Base-by-base conservation (phyloP, 1,284 basidiomycete species). In the Cryptococcus amylolentus region DNA sequence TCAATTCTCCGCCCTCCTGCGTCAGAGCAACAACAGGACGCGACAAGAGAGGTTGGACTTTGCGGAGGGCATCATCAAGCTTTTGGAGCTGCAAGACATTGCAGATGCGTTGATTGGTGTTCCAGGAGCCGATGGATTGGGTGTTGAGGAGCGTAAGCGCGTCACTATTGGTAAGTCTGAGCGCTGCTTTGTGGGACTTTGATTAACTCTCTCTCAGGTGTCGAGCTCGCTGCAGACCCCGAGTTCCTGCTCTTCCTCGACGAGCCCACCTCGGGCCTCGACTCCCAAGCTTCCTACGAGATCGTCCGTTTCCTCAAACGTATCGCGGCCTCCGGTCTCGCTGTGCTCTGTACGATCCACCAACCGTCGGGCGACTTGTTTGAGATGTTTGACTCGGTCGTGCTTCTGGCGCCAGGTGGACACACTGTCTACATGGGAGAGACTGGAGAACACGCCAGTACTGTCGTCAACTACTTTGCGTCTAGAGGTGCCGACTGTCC, bases 81-180 rank as follows among this genome's bases (percentile, higher is more conserved):
- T 91, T 80, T 87, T 89, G 65, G 89, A 88, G 18, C 79, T 92
- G 59, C 83, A 85, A 43, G 77, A 75, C 0, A 84, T 85, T 61
- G 86, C 81, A 6, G 84, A 92, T 50, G 89, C 88, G 0, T 80
- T 88, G 54, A 85, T 93, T 18, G 88, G 88, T 23, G 82, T 85
- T 1, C 80, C 89, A 7, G 84, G 85, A n/a, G 75, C 75, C 69
- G 78, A 55, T 62, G 47, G 52, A 60, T 55, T 31, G 31, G 31
- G 31, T 31, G 31, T 31, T 10, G 31, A 31, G 31, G 31, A 31
- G 31, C 31, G 31, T 31, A 31, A 31, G 31, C 31, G 31, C 10
- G 31, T 31, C 5, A 31, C 31, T 10, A 31, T 31, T 1, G 31
- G 31, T 31, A 31, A 2, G 31, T 10, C 10, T 10, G 7, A 35